phyloP scores from a whole-genome alignment of 306 rosid species.

The Cucumis sativus region DNA sequence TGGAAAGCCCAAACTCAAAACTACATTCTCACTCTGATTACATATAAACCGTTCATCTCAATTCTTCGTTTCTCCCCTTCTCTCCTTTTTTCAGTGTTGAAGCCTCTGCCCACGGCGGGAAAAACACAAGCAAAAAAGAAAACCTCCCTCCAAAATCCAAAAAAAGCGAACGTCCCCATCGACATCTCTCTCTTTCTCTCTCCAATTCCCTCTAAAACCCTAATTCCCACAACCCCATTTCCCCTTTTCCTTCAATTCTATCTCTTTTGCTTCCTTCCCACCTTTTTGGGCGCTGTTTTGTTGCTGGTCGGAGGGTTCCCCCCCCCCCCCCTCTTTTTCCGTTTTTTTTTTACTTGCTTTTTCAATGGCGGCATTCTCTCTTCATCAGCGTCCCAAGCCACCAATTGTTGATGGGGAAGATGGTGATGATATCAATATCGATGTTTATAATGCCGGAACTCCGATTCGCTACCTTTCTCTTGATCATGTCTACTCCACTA shows the following conservation, averaged over 20 bases:
- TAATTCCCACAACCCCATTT: background rate
- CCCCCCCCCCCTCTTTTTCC: constrained; percentile 17
- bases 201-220: constrained; percentile 8
- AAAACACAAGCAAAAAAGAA: background rate
- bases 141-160: constrained; percentile 11
- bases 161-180: background rate
- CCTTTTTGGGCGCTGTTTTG: background rate
- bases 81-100: background rate
- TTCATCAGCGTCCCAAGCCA: constrained; percentile 8
- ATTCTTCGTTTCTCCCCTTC: background rate
- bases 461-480: constrained; percentile 75
- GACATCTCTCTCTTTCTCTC: background rate
- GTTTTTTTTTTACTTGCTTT: background rate
- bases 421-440: constrained; percentile 49
- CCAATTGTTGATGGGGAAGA: background rate
- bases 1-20: background rate
- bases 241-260: background rate
- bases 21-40: background rate
- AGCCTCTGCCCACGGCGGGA: constrained; percentile 8
- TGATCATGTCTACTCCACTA: constrained; percentile 84
- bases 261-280: background rate
- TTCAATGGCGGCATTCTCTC: constrained; percentile 48
- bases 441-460: constrained; percentile 40
- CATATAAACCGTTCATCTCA: background rate
- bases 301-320: constrained; percentile 17